These are phyloP conservation scores for Aspergillus terreus DNA, from an alignment of 2,329 filamentous ascomycete species.

Conservation along the genomic window DNA sequence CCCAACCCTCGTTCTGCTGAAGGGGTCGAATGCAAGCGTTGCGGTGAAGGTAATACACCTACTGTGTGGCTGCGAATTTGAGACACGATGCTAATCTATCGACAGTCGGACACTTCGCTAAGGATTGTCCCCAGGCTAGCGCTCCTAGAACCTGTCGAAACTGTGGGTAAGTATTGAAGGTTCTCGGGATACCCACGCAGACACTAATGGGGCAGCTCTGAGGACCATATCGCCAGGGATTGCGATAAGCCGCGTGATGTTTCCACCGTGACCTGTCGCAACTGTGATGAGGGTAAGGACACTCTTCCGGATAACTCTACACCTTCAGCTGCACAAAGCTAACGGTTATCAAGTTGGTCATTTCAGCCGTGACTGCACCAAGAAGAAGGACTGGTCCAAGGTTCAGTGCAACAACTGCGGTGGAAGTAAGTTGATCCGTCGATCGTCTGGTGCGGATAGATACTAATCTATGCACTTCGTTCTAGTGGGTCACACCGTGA, in stretches of 20 bases:
- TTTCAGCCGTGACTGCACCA: conserved; percentile 40
- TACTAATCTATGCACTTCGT: conserved; percentile 1
- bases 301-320: background rate
- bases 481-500: conserved; percentile 42
- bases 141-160: conserved; percentile 41
- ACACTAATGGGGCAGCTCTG: conserved; percentile 27
- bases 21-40: conserved; percentile 44
- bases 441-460: background rate
- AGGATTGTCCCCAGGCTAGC: conserved; percentile 41
- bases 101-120: conserved; percentile 44
- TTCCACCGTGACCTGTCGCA: conserved; percentile 41
- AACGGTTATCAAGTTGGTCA: conserved; percentile 34
- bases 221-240: conserved; percentile 42
- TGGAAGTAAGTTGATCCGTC: conserved; percentile 31
- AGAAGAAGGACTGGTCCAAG: conserved; percentile 41
- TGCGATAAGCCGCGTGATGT: conserved; percentile 42
- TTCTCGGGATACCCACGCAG: background rate
- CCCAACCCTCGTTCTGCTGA: conserved; percentile 43
- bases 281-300: conserved; percentile 41
- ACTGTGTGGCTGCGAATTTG: too few species aligned
- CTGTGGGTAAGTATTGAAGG: conserved; percentile 34
- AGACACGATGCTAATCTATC: too few species aligned
- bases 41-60: conserved; percentile 34
- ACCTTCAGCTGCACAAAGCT: conserved; percentile 3
- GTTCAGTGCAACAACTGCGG: conserved; percentile 45